Percentiles rank a stretch among this genome's conserved stretches.
Evolutionary conservation across 441 rosid genomes (phyloP).

Genomic region (Jatropha multifida): DNA sequence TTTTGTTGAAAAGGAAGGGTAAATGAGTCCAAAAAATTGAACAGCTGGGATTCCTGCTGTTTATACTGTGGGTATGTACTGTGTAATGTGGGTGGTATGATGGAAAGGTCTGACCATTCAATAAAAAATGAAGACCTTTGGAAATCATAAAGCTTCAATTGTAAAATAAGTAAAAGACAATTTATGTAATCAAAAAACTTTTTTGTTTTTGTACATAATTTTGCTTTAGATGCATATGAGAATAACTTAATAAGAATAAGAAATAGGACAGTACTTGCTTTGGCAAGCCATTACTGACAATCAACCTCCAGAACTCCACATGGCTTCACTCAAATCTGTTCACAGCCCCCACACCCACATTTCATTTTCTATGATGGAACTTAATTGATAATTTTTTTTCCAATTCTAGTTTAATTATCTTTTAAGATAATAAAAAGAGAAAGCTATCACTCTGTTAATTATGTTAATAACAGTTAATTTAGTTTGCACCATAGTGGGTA

Average conservation of each 20-base stretch:
- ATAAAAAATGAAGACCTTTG: constrained; percentile 24
- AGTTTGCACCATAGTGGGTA: not conserved
- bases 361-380: no score
- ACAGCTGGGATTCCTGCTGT: constrained; percentile 32
- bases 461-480: no score
- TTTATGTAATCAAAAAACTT: not conserved
- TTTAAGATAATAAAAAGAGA: no score
- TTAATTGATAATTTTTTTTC: no score
- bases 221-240: not conserved
- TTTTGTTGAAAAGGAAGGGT: not conserved
- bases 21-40: constrained; percentile 11
- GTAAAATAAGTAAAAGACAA: constrained; percentile 21
- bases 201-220: not conserved
- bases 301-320: constrained; percentile 9
- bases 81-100: constrained; percentile 14
- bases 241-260: not conserved
- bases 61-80: constrained; percentile 26
- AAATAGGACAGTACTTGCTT: constrained; percentile 9
- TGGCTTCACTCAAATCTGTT: constrained; percentile 10
- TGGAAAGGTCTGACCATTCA: constrained; percentile 27
- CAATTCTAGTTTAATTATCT: no score
- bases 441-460: no score
- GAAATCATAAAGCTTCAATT: constrained; percentile 31
- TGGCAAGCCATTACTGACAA: constrained; percentile 20
- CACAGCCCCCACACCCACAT: no score